Conservation (phyloP, 768 basidiomycete genomes). For the Punctularia strigosozonata region DNA sequence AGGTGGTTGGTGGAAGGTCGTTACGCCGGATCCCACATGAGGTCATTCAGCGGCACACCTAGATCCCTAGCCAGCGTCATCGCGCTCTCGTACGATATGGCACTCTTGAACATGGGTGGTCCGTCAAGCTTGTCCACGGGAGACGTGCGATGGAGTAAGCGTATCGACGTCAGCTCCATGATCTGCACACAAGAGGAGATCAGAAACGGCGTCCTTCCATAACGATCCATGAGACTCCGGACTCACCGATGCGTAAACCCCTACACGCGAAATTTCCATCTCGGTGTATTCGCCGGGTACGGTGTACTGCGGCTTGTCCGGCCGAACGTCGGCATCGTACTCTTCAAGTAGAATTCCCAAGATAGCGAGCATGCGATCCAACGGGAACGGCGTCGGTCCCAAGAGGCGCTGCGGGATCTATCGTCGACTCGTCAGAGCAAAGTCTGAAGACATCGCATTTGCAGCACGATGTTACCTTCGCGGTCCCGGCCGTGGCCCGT, state of each 20-base stretch:
- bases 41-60: constrained; percentile 45
- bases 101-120: constrained; percentile 63
- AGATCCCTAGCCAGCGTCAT: constrained; percentile 46
- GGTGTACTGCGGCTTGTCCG: constrained; percentile 32
- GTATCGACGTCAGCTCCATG: constrained; percentile 49
- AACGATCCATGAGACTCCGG: constrained; percentile 1
- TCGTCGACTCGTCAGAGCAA: not conserved
- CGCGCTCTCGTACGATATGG: constrained; percentile 48
- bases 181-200: constrained; percentile 33
- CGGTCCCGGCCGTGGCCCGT: constrained; percentile 9
- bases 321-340: constrained; percentile 41
- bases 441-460: constrained; percentile 14
- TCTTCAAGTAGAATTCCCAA: constrained; percentile 70
- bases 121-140: constrained; percentile 53
- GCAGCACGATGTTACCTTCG: constrained; percentile 9
- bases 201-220: not conserved
- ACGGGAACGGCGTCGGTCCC: constrained; percentile 66
- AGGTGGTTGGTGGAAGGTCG: too few species aligned
- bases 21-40: constrained; percentile 58
- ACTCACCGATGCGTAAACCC: constrained; percentile 48
- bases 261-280: constrained; percentile 54
- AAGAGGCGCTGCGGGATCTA: constrained; percentile 69
- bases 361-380: constrained; percentile 74
- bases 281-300: constrained; percentile 66
- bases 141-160: constrained; percentile 55